Conservation (phyloP, 169 alveolate species). For the Plasmodium coatneyi region DNA sequence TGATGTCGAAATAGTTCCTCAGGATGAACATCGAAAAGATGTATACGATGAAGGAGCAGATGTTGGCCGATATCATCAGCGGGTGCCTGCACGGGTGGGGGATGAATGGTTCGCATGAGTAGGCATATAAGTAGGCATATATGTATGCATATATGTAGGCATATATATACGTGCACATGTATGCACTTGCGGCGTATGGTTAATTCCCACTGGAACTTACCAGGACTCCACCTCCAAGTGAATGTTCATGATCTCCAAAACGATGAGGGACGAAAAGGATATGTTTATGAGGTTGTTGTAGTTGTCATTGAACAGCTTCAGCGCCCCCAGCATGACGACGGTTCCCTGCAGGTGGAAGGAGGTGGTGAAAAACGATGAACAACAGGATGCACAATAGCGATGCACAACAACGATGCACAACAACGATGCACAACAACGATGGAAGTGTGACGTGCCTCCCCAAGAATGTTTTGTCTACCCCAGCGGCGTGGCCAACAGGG, state of each 20-base stretch:
- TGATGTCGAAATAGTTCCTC: slow-evolving; percentile 92
- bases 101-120: neutral
- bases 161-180: neutral
- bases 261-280: slow-evolving; percentile 96
- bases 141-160: neutral
- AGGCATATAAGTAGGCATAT: neutral
- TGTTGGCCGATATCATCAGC: slow-evolving; percentile 85
- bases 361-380: neutral
- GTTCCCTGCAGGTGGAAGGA: slow-evolving; percentile 90
- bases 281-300: slow-evolving; percentile 94
- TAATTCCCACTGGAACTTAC: slow-evolving; percentile 76
- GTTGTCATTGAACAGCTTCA: slow-evolving; percentile 92
- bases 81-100: slow-evolving; percentile 84
- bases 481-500: neutral
- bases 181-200: neutral
- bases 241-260: slow-evolving; percentile 95
- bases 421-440: no score
- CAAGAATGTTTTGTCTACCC: neutral
- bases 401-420: no score
- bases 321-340: slow-evolving; percentile 95
- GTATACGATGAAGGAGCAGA: slow-evolving; percentile 86
- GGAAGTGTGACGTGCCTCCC: slow-evolving; percentile 23
- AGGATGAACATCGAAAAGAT: slow-evolving; percentile 89
- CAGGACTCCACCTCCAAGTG: slow-evolving; percentile 94
- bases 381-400: no score